phyloP scores from a whole-genome alignment of 257 asterid genomes.

The Nicotiana tabacum region DNA sequence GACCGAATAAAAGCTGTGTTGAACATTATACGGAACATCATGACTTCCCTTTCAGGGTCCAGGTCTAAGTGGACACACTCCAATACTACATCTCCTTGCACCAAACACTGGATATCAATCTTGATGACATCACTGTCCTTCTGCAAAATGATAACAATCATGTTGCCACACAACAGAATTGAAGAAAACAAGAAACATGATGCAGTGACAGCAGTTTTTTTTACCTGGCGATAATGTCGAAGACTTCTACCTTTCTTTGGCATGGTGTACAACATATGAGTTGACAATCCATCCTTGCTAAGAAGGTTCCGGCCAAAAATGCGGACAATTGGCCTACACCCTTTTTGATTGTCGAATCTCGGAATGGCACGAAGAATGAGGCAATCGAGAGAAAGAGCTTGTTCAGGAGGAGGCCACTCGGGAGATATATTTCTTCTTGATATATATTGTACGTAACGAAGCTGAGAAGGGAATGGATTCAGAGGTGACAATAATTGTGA shows the following conservation, averaged over 20 bases:
- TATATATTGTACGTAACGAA: constrained; percentile 84
- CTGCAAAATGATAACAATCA: constrained; percentile 27
- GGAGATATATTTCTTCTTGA: constrained; percentile 84
- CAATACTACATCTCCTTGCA: constrained; percentile 96
- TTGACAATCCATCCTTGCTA: constrained; percentile 89
- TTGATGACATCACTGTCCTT: constrained; percentile 95
- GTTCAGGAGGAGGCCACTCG: constrained; percentile 96
- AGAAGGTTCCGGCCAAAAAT: constrained; percentile 86
- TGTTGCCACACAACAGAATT: constrained; percentile 22
- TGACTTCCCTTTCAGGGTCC: constrained; percentile 95
- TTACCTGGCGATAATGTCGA: constrained; percentile 51
- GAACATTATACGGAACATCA: constrained; percentile 96
- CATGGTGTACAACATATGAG: constrained; percentile 90
- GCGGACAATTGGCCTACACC: constrained; percentile 88
- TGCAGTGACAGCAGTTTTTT: constrained; percentile 3
- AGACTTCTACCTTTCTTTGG: constrained; percentile 76
- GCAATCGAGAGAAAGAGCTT: constrained; percentile 92
- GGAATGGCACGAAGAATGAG: constrained; percentile 87
- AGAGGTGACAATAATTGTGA: constrained; percentile 81
- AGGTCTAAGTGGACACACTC: constrained; percentile 91
- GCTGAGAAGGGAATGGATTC: constrained; percentile 95
- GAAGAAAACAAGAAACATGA: constrained; percentile 10
- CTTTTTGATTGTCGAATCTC: constrained; percentile 80
- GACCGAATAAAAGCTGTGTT: constrained; percentile 95
- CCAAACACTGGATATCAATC: constrained; percentile 94